Evolutionary conservation across 306 rosid species (phyloP), one percentile per base, ranked within the genome.

Genomic region (Quillaja saponaria): DNA sequence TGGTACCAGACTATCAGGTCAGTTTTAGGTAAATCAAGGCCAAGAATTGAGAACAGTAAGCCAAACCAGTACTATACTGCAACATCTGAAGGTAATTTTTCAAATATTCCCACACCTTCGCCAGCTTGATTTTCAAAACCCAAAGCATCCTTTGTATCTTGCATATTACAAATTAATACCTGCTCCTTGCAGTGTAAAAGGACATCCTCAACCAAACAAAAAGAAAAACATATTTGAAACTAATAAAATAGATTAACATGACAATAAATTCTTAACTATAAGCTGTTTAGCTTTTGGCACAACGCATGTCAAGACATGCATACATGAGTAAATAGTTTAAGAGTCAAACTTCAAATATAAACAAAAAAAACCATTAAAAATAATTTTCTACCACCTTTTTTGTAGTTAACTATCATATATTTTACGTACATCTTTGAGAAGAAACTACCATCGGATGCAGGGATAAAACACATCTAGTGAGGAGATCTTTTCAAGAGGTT

Each of bases 101-200:
- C 76, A 12, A 41, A 47, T 78, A 73, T 73, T 58, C 63, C 77
- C n/a, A 39, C 69, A 38, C 71, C 66, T 61, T 73, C 75, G 63
- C 73, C 70, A 3, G 65, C 82, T 33, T 65, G 71, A 58, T 55
- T 76, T 47, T 64, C 78, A 69, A 13, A 63, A 41, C 38, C 66
- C 31, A 12, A 68, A 56, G 13, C 21, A 51, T 76, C 72, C 65
- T 70, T 67, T 8, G 46, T 61, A 57, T 74, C 78, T 8, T 50
- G 78, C 53, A 67, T 35, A 49, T 48, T 45, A 61, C 80, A 64
- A 45, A 40, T 63, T 50, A 62, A 38, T 56, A 75, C 39, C 69
- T 55, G 76, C 67, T 55, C 84, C 74, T 58, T 81, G 20, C 14
- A 17, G 55, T 55, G 57, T 42, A 58, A 47, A 14, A 20, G 9